Conservation (phyloP, 164 flowering plant genomes). For the Piper longum region DNA sequence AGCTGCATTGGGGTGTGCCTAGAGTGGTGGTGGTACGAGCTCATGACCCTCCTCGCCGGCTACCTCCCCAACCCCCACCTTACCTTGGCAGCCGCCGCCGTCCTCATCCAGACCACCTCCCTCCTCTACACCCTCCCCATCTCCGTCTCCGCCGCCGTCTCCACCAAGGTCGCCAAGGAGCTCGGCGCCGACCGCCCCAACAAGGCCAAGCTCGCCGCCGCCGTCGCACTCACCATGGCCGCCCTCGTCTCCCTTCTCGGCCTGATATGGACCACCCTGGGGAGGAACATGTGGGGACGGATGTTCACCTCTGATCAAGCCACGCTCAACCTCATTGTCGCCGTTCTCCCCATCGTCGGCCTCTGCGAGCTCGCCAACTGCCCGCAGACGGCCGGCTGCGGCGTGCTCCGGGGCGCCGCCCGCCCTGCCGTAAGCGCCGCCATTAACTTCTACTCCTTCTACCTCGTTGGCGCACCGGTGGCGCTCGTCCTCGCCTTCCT, state of each 20-base stretch:
- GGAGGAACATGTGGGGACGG: conserved; percentile 51
- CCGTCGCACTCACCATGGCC: conserved; percentile 34
- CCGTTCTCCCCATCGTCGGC: conserved; percentile 68
- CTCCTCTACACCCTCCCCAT: conserved; percentile 76
- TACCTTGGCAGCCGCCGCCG: conserved; percentile 62
- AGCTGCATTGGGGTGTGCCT: conserved; percentile 78
- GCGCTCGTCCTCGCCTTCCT: conserved; percentile 47
- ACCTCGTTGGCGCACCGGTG: conserved; percentile 76
- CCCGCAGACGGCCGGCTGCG: conserved; percentile 89
- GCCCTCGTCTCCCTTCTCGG: conserved; percentile 32
- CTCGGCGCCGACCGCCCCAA: conserved; percentile 65
- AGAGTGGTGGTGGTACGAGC: conserved; percentile 99
- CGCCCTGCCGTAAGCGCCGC: conserved; percentile 57
- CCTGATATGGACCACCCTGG: conserved; percentile 41
- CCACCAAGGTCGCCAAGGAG: conserved; percentile 73
- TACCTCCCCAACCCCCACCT: conserved; percentile 48
- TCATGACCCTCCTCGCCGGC: conserved; percentile 78
- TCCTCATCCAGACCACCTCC: conserved; percentile 88
- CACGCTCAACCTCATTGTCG: conserved; percentile 40
- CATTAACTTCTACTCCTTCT: conserved; percentile 73
- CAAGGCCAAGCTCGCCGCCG: conserved; percentile 46
- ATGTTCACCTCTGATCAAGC: conserved; percentile 56
- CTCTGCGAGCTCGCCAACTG: conserved; percentile 84
- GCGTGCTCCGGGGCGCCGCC: conserved; percentile 76
- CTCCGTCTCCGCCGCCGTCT: conserved; percentile 54